These are phyloP conservation scores for Thermomucor indicae-seudaticae DNA, from an alignment of 371 early-diverging fungal species.

Conservation along the genomic window DNA sequence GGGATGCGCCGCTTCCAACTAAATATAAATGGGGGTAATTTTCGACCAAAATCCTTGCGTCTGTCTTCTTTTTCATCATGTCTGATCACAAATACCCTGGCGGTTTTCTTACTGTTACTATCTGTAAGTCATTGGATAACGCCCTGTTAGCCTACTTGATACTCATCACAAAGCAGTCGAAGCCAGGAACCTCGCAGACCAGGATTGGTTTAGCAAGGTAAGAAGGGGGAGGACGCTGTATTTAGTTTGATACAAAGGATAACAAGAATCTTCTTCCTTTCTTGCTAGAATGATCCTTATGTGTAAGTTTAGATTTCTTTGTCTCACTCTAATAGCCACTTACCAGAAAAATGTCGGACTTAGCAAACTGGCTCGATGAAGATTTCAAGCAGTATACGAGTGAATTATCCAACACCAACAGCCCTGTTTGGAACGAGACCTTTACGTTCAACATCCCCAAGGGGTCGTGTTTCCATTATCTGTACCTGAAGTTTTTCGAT, in stretches of 20 bases:
- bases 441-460: slow-evolving; percentile 15
- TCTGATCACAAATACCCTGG: slow-evolving; percentile 3
- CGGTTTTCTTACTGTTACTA: slow-evolving; percentile 27
- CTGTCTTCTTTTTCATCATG: too few relatives aligned
- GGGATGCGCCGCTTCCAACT: too few relatives aligned
- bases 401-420: slow-evolving; percentile 1
- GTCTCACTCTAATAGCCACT: neutral
- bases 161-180: neutral
- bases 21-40: too few relatives aligned
- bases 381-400: slow-evolving; percentile 13
- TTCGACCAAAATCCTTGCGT: too few relatives aligned
- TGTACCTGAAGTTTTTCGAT: slow-evolving; percentile 35
- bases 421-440: slow-evolving; percentile 15
- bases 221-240: neutral
- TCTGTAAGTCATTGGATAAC: slow-evolving; percentile 9
- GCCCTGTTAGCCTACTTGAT: neutral
- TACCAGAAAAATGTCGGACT: neutral
- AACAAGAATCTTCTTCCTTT: neutral
- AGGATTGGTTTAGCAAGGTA: slow-evolving; percentile 13
- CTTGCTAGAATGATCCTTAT: slow-evolving; percentile 10
- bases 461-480: slow-evolving; percentile 13
- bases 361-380: slow-evolving; percentile 11
- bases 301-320: slow-evolving; percentile 2
- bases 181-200: slow-evolving; percentile 10
- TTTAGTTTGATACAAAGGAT: neutral